Percentiles rank a stretch among this genome's conserved stretches.
These are phyloP conservation scores for Zymoseptoria tritici DNA, from an alignment of 2,329 filamentous ascomycete genomes.

Conservation along the genomic window DNA sequence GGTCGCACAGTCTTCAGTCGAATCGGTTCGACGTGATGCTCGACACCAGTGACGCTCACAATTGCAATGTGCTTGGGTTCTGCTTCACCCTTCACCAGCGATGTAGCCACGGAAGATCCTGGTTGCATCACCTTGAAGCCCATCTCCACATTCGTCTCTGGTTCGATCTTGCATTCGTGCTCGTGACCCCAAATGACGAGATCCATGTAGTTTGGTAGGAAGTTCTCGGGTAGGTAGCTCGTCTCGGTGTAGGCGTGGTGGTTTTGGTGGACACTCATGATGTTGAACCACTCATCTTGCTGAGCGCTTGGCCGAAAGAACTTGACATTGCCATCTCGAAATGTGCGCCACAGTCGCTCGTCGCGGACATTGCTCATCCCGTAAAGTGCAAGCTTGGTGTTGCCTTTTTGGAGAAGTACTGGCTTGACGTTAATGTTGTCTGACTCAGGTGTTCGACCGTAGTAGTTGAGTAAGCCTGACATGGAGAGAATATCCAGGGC, in stretches of 20 bases:
- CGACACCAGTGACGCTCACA: constrained; percentile 69
- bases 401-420: constrained; percentile 84
- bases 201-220: constrained; percentile 84
- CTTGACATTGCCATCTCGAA: constrained; percentile 84
- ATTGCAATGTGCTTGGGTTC: constrained; percentile 87
- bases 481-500: constrained; percentile 87
- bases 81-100: constrained; percentile 80
- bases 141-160: constrained; percentile 72
- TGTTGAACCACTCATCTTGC: constrained; percentile 86
- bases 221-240: constrained; percentile 88
- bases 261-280: constrained; percentile 93
- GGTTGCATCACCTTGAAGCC: constrained; percentile 96
- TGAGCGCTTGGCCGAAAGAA: constrained; percentile 81
- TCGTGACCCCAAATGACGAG: constrained; percentile 96
- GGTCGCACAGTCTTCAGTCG: constrained; percentile 82
- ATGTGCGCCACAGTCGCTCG: constrained; percentile 88
- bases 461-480: constrained; percentile 90
- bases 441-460: constrained; percentile 80
- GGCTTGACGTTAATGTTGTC: constrained; percentile 93
- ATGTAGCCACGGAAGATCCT: constrained; percentile 91
- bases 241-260: constrained; percentile 88
- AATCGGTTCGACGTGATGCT: constrained; percentile 69
- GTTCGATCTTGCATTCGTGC: constrained; percentile 90
- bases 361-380: constrained; percentile 94
- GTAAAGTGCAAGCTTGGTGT: constrained; percentile 86